A percentile compares a stretch with the other conserved stretches of the same genome.
Evolutionary conservation across 1,284 basidiomycete genomes (phyloP).

Genomic region (Coniferiporia sulphurascens): DNA sequence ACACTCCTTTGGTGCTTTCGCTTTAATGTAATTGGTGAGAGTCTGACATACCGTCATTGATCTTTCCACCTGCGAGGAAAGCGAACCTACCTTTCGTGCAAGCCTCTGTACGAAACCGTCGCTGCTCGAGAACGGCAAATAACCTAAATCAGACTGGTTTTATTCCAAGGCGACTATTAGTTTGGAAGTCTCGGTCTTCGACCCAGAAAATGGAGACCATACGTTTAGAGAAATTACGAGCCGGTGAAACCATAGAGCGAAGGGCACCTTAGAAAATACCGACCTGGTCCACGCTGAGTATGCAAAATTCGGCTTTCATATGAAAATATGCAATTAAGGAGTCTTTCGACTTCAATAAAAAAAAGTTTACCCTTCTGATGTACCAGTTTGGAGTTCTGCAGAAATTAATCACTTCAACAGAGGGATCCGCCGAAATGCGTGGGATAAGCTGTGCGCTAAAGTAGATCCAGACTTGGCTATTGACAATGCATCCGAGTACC

Average conservation of each 20-base stretch:
- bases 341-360: neutral
- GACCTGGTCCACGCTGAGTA: constrained; percentile 42
- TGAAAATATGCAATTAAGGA: neutral
- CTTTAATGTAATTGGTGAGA: constrained; percentile 40
- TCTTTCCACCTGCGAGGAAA: neutral
- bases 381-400: constrained; percentile 47
- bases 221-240: constrained; percentile 42
- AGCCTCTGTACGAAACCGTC: constrained; percentile 3
- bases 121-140: constrained; percentile 13
- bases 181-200: too few species aligned
- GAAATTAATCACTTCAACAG: constrained; percentile 48
- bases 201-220: constrained; percentile 16
- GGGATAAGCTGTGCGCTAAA: constrained; percentile 50
- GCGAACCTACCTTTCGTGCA: constrained; percentile 12
- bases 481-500: constrained; percentile 6
- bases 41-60: constrained; percentile 24
- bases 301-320: constrained; percentile 26
- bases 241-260: constrained; percentile 42
- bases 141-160: constrained; percentile 9
- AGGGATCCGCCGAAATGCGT: constrained; percentile 41
- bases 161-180: neutral
- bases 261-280: constrained; percentile 46
- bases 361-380: constrained; percentile 35
- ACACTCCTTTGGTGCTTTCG: constrained; percentile 41
- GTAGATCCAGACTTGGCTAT: neutral